Evolutionary conservation across 371 early-diverging fungal genomes (phyloP).

Genomic region (Syncephalastrum monosporum): DNA sequence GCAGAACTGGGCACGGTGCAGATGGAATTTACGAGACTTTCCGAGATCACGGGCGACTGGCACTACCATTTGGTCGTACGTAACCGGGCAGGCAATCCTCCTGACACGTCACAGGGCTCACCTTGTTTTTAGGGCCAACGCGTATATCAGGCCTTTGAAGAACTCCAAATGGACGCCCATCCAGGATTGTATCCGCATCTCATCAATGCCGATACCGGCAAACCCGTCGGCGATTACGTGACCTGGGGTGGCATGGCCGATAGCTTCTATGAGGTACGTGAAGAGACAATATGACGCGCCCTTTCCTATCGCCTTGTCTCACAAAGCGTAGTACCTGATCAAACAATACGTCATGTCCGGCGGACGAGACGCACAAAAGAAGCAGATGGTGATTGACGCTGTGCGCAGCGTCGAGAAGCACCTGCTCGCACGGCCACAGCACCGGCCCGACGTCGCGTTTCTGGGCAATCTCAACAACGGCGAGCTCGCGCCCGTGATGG

Average conservation of each 20-base stretch:
- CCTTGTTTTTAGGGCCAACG: conserved; percentile 36
- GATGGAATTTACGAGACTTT: conserved; percentile 83
- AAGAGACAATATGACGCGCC: background rate
- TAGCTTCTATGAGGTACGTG: conserved; percentile 54
- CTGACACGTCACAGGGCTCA: background rate
- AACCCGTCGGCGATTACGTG: conserved; percentile 26
- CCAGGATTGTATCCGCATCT: conserved; percentile 50
- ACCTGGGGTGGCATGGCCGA: conserved; percentile 57
- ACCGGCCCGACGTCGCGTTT: conserved; percentile 19
- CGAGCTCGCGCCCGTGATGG: conserved; percentile 27
- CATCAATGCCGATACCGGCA: conserved; percentile 35
- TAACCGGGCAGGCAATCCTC: background rate
- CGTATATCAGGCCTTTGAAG: conserved; percentile 39
- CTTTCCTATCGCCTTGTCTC: background rate
- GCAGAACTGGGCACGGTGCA: conserved; percentile 90
- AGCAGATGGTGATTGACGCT: conserved; percentile 38
- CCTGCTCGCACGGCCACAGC: conserved; percentile 25
- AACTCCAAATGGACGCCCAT: conserved; percentile 12
- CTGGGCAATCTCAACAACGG: conserved; percentile 23
- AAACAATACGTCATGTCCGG: conserved; percentile 64
- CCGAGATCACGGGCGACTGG: conserved; percentile 70
- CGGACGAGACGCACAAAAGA: conserved; percentile 43
- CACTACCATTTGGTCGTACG: conserved; percentile 55
- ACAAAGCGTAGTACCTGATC: conserved; percentile 52
- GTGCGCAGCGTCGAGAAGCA: conserved; percentile 23